Conservation (phyloP, 192 early-diverging fungal species). For the Backusella mclennaniae region DNA sequence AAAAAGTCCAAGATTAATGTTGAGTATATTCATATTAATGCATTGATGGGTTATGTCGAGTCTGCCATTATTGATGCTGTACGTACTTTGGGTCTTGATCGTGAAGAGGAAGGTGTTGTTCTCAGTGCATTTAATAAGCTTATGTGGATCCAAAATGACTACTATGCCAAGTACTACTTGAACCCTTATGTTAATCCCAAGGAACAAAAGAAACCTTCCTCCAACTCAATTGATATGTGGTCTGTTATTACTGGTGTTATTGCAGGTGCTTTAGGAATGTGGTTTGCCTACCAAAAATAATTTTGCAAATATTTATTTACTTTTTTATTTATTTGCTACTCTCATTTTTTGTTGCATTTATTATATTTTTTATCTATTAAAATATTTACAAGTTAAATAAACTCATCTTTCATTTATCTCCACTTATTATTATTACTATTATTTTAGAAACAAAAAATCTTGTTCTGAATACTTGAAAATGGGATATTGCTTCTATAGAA, state of each 20-base stretch:
- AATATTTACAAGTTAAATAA: not conserved
- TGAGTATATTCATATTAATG: constrained; percentile 80
- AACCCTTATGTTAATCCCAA: constrained; percentile 13
- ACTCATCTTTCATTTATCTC: not conserved
- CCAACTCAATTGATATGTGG: constrained; percentile 4
- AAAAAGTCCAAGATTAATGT: constrained; percentile 80
- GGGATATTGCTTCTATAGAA: not conserved
- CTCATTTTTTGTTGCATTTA: not conserved
- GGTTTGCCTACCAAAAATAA: not conserved
- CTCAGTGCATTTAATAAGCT: constrained; percentile 75
- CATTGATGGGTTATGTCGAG: constrained; percentile 69
- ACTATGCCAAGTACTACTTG: constrained; percentile 75
- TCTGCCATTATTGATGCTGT: constrained; percentile 53
- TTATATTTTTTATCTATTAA: not conserved
- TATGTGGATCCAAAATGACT: constrained; percentile 84
- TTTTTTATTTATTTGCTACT: not conserved
- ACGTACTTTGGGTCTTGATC: constrained; percentile 50
- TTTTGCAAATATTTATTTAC: not conserved
- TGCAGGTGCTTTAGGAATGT: constrained; percentile 12
- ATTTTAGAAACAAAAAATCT: not conserved
- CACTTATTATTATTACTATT: not conserved
- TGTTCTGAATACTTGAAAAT: not conserved
- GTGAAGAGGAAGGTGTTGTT: constrained; percentile 49
- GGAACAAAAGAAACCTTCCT: not conserved
- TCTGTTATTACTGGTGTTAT: constrained; percentile 10